These are phyloP conservation scores for Cryptococcus neoformans DNA, from an alignment of 1,284 basidiomycete species.

Conservation along the genomic window DNA sequence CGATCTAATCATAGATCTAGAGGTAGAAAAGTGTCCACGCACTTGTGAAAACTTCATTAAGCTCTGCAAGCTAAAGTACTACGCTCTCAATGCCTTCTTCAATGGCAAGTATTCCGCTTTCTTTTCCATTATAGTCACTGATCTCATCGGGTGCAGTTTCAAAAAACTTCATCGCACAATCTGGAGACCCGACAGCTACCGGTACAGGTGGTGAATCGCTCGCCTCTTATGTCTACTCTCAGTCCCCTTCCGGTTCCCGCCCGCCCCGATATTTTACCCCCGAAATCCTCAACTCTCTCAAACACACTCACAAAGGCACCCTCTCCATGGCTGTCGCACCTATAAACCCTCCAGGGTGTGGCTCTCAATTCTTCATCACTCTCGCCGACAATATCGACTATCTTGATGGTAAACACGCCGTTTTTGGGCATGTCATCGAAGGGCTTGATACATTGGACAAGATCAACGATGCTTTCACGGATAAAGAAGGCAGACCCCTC, in stretches of 20 bases:
- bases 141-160: conserved; percentile 60
- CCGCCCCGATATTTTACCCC: conserved; percentile 81
- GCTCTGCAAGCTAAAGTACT: conserved; percentile 94
- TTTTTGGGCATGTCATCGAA: conserved; percentile 94
- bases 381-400: conserved; percentile 88
- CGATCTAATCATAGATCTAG: conserved; percentile 93
- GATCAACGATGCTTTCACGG: conserved; percentile 85
- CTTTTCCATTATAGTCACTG: neutral
- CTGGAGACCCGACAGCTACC: conserved; percentile 91
- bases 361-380: conserved; percentile 95
- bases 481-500: conserved; percentile 82
- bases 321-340: conserved; percentile 92
- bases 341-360: conserved; percentile 71
- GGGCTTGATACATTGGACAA: conserved; percentile 89
- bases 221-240: conserved; percentile 63
- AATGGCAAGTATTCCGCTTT: conserved; percentile 62
- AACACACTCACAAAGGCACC: conserved; percentile 82
- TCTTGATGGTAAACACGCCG: conserved; percentile 91
- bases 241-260: conserved; percentile 47
- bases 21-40: conserved; percentile 84
- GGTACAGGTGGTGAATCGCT: conserved; percentile 89
- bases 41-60: conserved; percentile 96
- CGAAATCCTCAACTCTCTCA: conserved; percentile 66
- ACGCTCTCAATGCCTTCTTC: conserved; percentile 94
- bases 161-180: conserved; percentile 93